phyloP scores from a whole-genome alignment of 805 yeast genomes.

The Pichia deserticola region DNA sequence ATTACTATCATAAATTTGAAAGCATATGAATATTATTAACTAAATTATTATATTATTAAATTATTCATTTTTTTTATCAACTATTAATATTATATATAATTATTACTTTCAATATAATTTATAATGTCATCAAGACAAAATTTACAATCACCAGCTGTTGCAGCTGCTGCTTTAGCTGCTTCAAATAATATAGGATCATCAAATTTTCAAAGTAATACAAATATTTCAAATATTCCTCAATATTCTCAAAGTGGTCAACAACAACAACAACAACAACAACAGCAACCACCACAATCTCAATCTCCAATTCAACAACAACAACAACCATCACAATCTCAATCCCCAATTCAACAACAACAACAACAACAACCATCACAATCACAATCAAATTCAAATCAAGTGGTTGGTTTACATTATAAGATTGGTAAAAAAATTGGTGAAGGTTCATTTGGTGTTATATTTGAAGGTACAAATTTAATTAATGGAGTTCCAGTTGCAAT shows the following conservation, averaged over 20 bases:
- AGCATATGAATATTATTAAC: too few relatives aligned
- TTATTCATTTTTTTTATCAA: background rate
- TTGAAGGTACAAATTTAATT: constrained; percentile 89
- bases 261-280: constrained; percentile 10
- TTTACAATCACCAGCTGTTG: constrained; percentile 21
- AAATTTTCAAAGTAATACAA: constrained; percentile 16
- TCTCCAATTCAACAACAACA: background rate
- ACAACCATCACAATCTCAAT: constrained; percentile 4
- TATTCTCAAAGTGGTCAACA: constrained; percentile 18
- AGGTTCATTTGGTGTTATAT: constrained; percentile 96
- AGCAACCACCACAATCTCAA: constrained; percentile 8
- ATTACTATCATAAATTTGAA: too few relatives aligned
- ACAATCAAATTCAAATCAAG: constrained; percentile 33
- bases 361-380: constrained; percentile 6
- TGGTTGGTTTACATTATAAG: constrained; percentile 92
- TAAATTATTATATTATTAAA: too few relatives aligned
- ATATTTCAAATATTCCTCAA: constrained; percentile 24
- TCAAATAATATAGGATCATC: constrained; percentile 20
- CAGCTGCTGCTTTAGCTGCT: constrained; percentile 31
- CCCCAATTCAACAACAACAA: background rate
- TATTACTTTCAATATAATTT: too few relatives aligned
- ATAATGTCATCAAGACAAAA: constrained; percentile 6
- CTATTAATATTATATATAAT: too few relatives aligned
- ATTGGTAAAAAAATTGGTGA: constrained; percentile 98
- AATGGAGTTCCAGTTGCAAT: constrained; percentile 93